phyloP scores from a whole-genome alignment of 306 rosid species.

The Trifolium dubium region DNA sequence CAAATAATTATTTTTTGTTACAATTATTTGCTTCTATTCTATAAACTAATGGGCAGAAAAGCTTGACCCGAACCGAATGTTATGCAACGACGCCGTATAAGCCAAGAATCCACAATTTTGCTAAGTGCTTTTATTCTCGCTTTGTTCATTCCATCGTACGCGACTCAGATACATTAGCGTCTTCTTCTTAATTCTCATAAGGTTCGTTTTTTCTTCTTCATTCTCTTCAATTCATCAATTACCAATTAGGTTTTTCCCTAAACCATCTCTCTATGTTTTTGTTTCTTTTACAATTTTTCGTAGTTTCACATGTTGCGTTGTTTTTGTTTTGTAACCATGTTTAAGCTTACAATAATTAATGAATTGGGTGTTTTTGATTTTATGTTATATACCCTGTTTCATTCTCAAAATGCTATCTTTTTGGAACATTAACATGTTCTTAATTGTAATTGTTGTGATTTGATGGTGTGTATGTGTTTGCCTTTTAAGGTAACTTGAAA shows the following conservation, averaged over 20 bases:
- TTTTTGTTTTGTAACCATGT: neutral
- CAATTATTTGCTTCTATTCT: too few relatives aligned
- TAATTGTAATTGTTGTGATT: neutral
- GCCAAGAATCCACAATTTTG: neutral
- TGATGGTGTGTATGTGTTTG: neutral
- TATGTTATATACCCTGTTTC: neutral
- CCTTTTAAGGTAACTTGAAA: constrained; percentile 51
- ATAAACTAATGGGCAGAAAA: too few relatives aligned
- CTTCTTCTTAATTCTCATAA: constrained; percentile 6
- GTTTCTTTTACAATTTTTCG: neutral
- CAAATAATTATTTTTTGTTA: too few relatives aligned
- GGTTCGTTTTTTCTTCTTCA: constrained; percentile 10
- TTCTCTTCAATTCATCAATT: constrained; percentile 1
- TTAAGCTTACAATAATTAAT: neutral
- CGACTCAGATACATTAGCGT: neutral
- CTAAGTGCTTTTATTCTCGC: constrained; percentile 1
- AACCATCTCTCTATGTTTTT: neutral
- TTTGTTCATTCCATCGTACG: constrained; percentile 1
- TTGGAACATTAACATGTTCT: neutral
- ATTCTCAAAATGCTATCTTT: constrained; percentile 5
- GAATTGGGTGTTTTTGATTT: neutral
- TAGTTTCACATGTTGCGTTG: neutral
- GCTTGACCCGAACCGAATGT: neutral
- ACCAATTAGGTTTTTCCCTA: neutral
- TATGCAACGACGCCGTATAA: constrained; percentile 21